Percentiles rank a stretch among this genome's conserved stretches.
Conservation (phyloP, 495 filamentous ascomycete genomes). For the Lasiosphaeria hispida region DNA sequence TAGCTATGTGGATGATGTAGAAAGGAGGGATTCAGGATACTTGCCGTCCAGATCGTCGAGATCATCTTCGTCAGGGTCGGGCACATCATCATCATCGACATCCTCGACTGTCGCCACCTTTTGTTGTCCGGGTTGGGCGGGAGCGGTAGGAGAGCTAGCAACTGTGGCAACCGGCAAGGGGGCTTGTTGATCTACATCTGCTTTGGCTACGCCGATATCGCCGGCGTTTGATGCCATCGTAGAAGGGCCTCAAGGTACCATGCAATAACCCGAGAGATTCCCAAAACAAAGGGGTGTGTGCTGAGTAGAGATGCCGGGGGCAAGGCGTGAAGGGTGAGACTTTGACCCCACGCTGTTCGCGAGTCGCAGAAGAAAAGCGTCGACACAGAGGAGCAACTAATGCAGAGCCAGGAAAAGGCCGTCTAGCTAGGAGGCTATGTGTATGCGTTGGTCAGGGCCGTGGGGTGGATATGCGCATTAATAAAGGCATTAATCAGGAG, state of each 20-base stretch:
- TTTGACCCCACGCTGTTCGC: not conserved
- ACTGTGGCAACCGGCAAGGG: not conserved
- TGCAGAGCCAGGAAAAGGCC: conserved; percentile 2
- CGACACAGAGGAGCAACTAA: conserved; percentile 5
- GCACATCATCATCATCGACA: conserved; percentile 46
- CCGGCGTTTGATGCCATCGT: conserved; percentile 22
- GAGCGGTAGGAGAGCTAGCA: not conserved
- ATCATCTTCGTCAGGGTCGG: conserved; percentile 81
- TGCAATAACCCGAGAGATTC: not conserved
- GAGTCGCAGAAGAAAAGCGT: not conserved
- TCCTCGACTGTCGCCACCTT: conserved; percentile 27
- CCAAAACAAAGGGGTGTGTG: not conserved
- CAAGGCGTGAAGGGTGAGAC: not conserved
- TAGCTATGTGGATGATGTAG: conserved; percentile 2
- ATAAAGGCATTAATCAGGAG: conserved; percentile 12
- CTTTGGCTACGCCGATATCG: conserved; percentile 16
- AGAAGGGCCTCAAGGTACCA: not conserved
- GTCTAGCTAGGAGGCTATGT: conserved; percentile 4
- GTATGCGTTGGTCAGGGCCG: not conserved
- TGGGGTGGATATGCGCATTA: conserved; percentile 13
- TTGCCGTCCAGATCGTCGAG: conserved; percentile 88
- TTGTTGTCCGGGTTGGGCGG: conserved; percentile 9
- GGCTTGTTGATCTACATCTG: conserved; percentile 8
- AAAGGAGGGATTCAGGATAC: conserved; percentile 7
- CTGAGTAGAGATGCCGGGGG: not conserved